Percentiles rank a stretch among this genome's conserved stretches.
Conservation (phyloP, 768 basidiomycete genomes). For the Favolaschia claudopus region DNA sequence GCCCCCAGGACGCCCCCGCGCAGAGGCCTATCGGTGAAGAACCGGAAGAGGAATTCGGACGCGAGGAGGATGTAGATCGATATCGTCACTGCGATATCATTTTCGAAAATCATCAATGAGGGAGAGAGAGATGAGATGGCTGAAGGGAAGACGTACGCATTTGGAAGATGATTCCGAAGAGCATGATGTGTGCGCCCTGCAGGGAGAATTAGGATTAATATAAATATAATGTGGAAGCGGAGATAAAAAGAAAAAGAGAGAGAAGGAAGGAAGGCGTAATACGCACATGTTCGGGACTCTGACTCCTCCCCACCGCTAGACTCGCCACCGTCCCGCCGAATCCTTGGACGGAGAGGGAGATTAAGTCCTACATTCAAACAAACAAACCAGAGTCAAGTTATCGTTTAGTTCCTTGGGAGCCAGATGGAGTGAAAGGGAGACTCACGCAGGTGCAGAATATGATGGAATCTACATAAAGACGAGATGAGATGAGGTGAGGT, state of each 20-base stretch:
- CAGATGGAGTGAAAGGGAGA: no score
- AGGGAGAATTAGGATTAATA: no score
- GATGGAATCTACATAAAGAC: constrained; percentile 5
- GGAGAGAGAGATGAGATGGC: not conserved
- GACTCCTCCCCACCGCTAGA: constrained; percentile 2
- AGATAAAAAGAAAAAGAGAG: not conserved
- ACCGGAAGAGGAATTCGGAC: constrained; percentile 54
- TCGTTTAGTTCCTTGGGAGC: no score
- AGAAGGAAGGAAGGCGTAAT: not conserved
- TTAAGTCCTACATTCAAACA: constrained; percentile 17
- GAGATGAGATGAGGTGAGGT: no score
- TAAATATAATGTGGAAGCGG: no score
- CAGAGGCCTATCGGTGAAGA: constrained; percentile 43
- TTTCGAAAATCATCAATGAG: not conserved
- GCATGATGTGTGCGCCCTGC: constrained; percentile 24
- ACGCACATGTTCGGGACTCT: constrained; percentile 17
- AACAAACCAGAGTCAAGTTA: no score
- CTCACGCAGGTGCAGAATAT: constrained; percentile 22
- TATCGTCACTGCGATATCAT: constrained; percentile 44
- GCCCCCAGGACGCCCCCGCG: no score
- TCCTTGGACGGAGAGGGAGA: constrained; percentile 18
- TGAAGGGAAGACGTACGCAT: constrained; percentile 3
- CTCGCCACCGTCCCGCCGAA: constrained; percentile 9
- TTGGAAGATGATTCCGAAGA: constrained; percentile 29
- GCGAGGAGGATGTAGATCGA: constrained; percentile 48